Evolutionary conservation across 768 basidiomycete genomes (phyloP), one percentile per base, ranked within the genome.

Genomic region (Mycena albidolilacea): DNA sequence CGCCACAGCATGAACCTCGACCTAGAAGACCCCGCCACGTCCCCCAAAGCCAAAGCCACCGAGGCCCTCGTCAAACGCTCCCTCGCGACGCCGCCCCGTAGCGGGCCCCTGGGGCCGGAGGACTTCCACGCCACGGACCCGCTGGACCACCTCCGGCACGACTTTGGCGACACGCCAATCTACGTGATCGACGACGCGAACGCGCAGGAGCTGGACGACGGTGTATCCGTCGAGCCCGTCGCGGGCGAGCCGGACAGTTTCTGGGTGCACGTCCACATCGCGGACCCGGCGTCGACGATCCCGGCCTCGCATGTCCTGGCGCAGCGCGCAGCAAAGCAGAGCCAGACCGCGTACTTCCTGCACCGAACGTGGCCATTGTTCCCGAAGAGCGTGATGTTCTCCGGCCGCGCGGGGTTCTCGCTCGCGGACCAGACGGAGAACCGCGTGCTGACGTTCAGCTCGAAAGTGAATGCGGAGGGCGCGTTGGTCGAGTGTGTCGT

Each of bases 161-260:
- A 98, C 80, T 97, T 96, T 81, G 95, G 94, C 35, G 79, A 92
- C 72, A 78, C 93, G 73, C 90, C 90, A 0, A 95, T 96, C 6
- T 99, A 92, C 80, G 92, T 97, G 21, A 91, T 99, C 67, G 98
- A 99, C 78, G 94, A 95, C 71, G 74, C 85, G 0, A 79, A 77
- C 8, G 97, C 98, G 0, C 82, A 93, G 77, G 98, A 99, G 78
- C 87, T 99, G 23, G 98, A 99, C 79, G 98, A 99, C 79, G 98
- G 96, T 3, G 77, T 99, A 41, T 97, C 97, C 2, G 78, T 98
- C 39, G 94, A 97, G 74, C 78, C 82, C n/a, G 86, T 92, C 41
- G 85, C 88, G 6, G 82, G 83, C 5, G 90, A 93, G 60, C 89
- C 90, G 2, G 88, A 86, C 17, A 86, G 81, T 21, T 79, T 83